phyloP scores from a whole-genome alignment of 345 rosid species.

The Kandelia obovata region DNA sequence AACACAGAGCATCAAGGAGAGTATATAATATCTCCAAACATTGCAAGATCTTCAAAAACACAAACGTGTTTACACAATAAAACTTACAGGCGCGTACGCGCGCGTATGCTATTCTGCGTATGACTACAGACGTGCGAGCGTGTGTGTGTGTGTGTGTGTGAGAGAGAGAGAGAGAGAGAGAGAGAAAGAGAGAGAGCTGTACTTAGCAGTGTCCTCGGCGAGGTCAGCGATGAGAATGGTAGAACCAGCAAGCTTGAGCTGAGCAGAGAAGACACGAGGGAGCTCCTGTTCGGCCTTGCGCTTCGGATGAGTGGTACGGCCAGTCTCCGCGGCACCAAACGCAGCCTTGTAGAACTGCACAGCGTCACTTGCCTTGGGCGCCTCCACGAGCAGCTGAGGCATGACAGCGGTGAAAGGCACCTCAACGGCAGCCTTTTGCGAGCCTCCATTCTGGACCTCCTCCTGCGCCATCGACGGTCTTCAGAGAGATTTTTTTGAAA shows the following conservation, averaged over 20 bases:
- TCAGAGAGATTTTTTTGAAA: background rate
- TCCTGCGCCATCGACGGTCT: conserved; percentile 48
- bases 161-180: background rate
- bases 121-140: no score
- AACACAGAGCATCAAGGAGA: background rate
- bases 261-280: conserved; percentile 72
- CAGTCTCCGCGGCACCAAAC: conserved; percentile 66
- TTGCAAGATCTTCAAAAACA: conserved; percentile 2
- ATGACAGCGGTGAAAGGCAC: conserved; percentile 55
- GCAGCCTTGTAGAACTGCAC: conserved; percentile 77
- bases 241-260: conserved; percentile 61
- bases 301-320: conserved; percentile 63
- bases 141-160: no score
- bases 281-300: conserved; percentile 91
- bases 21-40: background rate
- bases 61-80: background rate
- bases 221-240: conserved; percentile 54
- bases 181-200: conserved; percentile 15
- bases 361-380: conserved; percentile 75
- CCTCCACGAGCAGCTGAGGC: conserved; percentile 69
- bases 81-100: background rate
- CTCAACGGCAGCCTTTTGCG: conserved; percentile 29
- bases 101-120: background rate
- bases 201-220: conserved; percentile 40
- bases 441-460: conserved; percentile 53